phyloP scores from a whole-genome alignment of 768 basidiomycete genomes.

The Boletus pseudopeckii region DNA sequence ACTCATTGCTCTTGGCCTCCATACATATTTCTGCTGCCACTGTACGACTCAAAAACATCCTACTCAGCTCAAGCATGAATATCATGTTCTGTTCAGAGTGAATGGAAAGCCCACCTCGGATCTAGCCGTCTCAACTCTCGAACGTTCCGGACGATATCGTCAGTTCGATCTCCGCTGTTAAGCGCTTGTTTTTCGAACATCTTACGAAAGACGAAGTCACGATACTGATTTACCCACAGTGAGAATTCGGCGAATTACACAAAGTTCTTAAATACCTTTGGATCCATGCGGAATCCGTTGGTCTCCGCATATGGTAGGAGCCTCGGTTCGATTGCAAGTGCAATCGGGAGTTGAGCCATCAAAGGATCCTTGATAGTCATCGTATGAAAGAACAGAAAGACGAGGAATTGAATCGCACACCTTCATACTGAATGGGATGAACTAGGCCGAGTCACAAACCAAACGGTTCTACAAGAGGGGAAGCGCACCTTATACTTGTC shows the following conservation, averaged over 20 bases:
- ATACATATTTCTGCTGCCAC: conserved; percentile 83
- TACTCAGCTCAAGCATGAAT: conserved; percentile 26
- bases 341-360: conserved; percentile 74
- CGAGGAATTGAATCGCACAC: conserved; percentile 33
- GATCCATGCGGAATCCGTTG: conserved; percentile 78
- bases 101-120: conserved; percentile 45
- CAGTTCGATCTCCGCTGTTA: conserved; percentile 49
- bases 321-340: conserved; percentile 71
- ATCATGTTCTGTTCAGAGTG: neutral
- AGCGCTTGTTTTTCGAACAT: conserved; percentile 65
- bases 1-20: conserved; percentile 71
- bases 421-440: conserved; percentile 74
- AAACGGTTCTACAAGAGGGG: conserved; percentile 1
- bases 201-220: conserved; percentile 83
- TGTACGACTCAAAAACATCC: conserved; percentile 80
- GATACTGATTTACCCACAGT: conserved; percentile 47
- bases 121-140: conserved; percentile 70
- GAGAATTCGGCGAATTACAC: conserved; percentile 7
- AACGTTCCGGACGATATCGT: conserved; percentile 68
- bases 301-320: conserved; percentile 66
- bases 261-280: conserved; percentile 46
- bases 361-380: conserved; percentile 57
- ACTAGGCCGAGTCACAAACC: conserved; percentile 40
- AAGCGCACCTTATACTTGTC: conserved; percentile 61
- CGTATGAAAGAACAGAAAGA: conserved; percentile 2